Base-by-base conservation (phyloP, 2,329 filamentous ascomycete genomes). In the Teratosphaeria pseudoeucalypti region DNA sequence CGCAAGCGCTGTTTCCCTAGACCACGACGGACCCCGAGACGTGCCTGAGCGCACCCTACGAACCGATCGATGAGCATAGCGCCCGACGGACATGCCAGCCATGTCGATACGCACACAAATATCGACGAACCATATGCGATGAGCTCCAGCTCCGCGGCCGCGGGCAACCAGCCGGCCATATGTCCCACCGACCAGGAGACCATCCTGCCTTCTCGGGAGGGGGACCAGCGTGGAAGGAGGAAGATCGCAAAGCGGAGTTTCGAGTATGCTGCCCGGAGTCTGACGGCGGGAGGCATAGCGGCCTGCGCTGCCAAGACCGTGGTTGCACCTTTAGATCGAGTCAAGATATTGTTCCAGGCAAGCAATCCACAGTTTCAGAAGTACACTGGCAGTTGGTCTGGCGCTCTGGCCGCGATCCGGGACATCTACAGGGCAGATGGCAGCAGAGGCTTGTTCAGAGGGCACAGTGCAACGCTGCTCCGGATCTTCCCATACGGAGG, bases 311-410 rank as follows among this genome's bases (percentile, higher is more conserved):
- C 89, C 62, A 99, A 99, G 80, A 96, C 92, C 0, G 80, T 95
- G 6, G 95, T 99, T 43, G 94, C 91, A 27, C 94, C 94, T 27
- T 88, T 99, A 64, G 94, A 99, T 76, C 87, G 94, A 65, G 94
- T 99, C 70, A 99, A 99, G 77, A 99, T 99, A 71, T 87, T 99
- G 59, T 97, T 99, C 77, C 94, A 99, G 74, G 88, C 94, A 57
- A 90, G 88, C 70, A 96, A 94, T 70, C 94, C 94, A 2, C 87
- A 94, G 66, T 99, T 96, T 72, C 83, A 88, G 58, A 96, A 95
- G 76, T 99, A 97, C 72, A 85, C 90, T 1, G 89, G 91, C 49
- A 91, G 88, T 52, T 96, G 92, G 88, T 82, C 84, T 59, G 94
- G 94, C 55, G 85, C 95, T 23, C 82, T 84, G n/a, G 81, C 82